Evolutionary conservation across 805 yeast species (phyloP).

Genomic region (Huiozyma naganishii): DNA sequence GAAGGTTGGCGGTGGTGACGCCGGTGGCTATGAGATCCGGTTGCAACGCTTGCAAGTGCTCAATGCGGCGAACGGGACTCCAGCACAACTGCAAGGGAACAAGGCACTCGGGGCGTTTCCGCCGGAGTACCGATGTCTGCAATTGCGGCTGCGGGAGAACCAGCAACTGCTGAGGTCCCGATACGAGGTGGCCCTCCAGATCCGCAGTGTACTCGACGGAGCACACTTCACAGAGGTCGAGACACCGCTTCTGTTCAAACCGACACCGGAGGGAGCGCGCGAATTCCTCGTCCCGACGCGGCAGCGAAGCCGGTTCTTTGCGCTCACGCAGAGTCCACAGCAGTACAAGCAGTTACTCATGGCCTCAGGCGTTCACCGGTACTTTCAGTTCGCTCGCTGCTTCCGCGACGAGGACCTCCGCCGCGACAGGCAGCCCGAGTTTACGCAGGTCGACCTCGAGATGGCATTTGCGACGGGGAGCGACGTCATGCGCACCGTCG

Average conservation of each 20-base stretch:
- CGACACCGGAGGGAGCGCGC: slow-evolving; percentile 97
- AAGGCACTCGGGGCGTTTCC: slow-evolving; percentile 50
- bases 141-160: slow-evolving; percentile 49
- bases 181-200: slow-evolving; percentile 40
- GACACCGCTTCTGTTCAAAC: slow-evolving; percentile 85
- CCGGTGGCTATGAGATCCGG: slow-evolving; percentile 43
- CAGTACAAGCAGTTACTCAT: slow-evolving; percentile 90
- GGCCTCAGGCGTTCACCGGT: slow-evolving; percentile 83
- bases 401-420: slow-evolving; percentile 94
- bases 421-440: slow-evolving; percentile 94
- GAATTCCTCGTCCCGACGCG: slow-evolving; percentile 94
- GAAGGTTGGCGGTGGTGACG: slow-evolving; percentile 13
- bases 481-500: slow-evolving; percentile 60
- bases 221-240: slow-evolving; percentile 69
- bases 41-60: slow-evolving; percentile 43
- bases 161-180: slow-evolving; percentile 49
- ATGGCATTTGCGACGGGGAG: slow-evolving; percentile 68
- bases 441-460: slow-evolving; percentile 94
- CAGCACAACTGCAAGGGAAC: slow-evolving; percentile 52
- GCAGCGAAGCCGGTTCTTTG: slow-evolving; percentile 46
- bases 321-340: slow-evolving; percentile 95
- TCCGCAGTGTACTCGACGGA: slow-evolving; percentile 34
- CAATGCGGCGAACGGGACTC: slow-evolving; percentile 52
- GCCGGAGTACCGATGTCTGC: slow-evolving; percentile 70
- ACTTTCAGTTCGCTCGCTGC: slow-evolving; percentile 87